phyloP scores from a whole-genome alignment of 331 rosid genomes.

The Saraca asoca region DNA sequence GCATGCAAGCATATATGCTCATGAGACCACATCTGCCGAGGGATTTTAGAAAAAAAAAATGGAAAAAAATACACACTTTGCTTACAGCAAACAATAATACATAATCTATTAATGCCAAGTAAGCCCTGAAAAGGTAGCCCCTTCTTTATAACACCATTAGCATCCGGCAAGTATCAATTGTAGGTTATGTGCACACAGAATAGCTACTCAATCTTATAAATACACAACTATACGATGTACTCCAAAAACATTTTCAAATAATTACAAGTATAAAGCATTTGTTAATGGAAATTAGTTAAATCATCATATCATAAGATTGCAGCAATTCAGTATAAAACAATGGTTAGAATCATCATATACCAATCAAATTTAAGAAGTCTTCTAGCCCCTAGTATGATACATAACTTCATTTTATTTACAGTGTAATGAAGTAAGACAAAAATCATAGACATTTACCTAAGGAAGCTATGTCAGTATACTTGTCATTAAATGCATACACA shows the following conservation, averaged over 20 bases:
- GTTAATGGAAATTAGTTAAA: not conserved
- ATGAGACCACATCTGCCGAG: slow-evolving; percentile 12
- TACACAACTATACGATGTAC: slow-evolving; percentile 16
- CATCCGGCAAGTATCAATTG: slow-evolving; percentile 26
- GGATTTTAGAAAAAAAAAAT: not conserved
- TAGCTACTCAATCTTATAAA: not conserved
- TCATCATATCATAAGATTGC: not conserved
- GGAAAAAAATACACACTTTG: not conserved
- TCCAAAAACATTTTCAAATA: slow-evolving; percentile 10
- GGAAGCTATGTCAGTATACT: slow-evolving; percentile 95
- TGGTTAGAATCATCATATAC: slow-evolving; percentile 26
- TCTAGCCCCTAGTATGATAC: slow-evolving; percentile 13
- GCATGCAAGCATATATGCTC: slow-evolving; percentile 17
- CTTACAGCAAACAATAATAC: slow-evolving; percentile 26
- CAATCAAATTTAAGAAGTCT: not conserved
- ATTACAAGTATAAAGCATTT: slow-evolving; percentile 11
- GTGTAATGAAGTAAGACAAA: not conserved
- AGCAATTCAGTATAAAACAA: slow-evolving; percentile 28
- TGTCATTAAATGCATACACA: slow-evolving; percentile 90
- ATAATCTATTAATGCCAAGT: slow-evolving; percentile 12
- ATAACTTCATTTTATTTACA: not conserved
- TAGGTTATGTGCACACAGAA: slow-evolving; percentile 19
- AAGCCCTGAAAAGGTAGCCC: not conserved
- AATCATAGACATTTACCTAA: slow-evolving; percentile 59
- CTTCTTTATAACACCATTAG: slow-evolving; percentile 8